These are phyloP conservation scores for Solanum hybrid DNA, from an alignment of 305 asterid species.

Conservation along the genomic window DNA sequence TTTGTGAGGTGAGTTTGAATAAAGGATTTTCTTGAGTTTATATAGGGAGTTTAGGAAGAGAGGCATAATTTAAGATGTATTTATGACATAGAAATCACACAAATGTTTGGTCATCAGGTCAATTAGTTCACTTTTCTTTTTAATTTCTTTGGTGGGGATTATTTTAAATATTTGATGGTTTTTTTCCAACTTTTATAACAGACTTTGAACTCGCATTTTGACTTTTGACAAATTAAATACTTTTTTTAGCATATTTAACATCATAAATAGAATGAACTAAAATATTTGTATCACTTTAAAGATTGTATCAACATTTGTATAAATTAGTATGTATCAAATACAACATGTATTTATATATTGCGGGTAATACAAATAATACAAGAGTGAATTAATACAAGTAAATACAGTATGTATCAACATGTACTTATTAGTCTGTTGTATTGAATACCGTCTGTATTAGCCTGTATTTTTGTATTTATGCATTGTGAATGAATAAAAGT, in stretches of 20 bases:
- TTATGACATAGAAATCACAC: neutral
- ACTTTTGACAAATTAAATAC: too few species aligned
- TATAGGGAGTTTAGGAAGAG: neutral
- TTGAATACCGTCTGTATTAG: rapidly evolving
- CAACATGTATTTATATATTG: too few species aligned
- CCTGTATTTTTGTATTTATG: neutral
- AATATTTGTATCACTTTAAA: neutral
- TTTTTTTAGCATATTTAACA: neutral
- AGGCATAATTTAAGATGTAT: neutral
- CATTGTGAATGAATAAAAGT: neutral
- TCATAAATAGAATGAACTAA: neutral
- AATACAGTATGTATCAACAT: neutral
- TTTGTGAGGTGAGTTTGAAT: conserved; percentile 6
- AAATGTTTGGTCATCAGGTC: neutral
- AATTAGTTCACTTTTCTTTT: neutral
- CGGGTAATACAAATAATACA: too few species aligned
- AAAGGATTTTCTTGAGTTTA: neutral
- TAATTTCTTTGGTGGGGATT: neutral
- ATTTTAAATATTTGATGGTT: neutral
- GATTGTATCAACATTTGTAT: neutral
- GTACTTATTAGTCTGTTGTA: neutral
- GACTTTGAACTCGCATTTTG: neutral
- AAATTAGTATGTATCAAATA: neutral
- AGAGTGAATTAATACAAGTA: neutral
- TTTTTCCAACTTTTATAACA: neutral